Base-by-base conservation (phyloP, 495 filamentous ascomycete genomes). In the Penicillium riverlandense region DNA sequence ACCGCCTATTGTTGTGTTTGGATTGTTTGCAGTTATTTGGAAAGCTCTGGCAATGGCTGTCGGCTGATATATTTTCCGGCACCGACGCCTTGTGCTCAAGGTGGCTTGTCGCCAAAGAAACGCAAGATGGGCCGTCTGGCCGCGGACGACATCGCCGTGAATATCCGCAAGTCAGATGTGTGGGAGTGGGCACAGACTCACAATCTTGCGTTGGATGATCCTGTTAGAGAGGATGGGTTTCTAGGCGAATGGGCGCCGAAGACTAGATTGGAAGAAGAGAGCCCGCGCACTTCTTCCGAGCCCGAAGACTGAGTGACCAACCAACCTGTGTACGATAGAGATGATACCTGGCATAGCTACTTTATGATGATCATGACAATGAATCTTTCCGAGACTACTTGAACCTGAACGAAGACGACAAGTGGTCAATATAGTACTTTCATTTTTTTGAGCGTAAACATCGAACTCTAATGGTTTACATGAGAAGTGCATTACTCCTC, bases 171-270 rank as follows among this genome's bases (percentile, higher is more conserved):
- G 50, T 66, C 68, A 6, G 70, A 62, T 36, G 62, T 77, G 8
- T 61, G 67, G 40, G 69, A 74, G 47, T 77, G 69, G 69, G 61
- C 71, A 7, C 52, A 61, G 7, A 39, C 46, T 15, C 66, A 65
- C 37, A 59, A 64, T 40, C 48, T 70, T 27, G 57, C 69, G 41
- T 43, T 75, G 29, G 57, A 58, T n/a, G 70, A 76, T 37, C 74
- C 72, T 7, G 64, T 76, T 3, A 63, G 58, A 44, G 71, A 68
- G 35, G 67, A 73, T 14, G 72, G 70, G 2, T 78, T 77, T 31
- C 40, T 72, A 34, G 63, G 61, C 27, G 57, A 57, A 39, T 67
- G 54, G 55, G 55, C 61, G 16, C 44, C 47, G 11, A 42, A 40
- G 10, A 33, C 38, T 29, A 40, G 42, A 7, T 52, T 52, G 11